Conservation (phyloP, 257 asterid genomes). For the Nyctanthes arbortristis region DNA sequence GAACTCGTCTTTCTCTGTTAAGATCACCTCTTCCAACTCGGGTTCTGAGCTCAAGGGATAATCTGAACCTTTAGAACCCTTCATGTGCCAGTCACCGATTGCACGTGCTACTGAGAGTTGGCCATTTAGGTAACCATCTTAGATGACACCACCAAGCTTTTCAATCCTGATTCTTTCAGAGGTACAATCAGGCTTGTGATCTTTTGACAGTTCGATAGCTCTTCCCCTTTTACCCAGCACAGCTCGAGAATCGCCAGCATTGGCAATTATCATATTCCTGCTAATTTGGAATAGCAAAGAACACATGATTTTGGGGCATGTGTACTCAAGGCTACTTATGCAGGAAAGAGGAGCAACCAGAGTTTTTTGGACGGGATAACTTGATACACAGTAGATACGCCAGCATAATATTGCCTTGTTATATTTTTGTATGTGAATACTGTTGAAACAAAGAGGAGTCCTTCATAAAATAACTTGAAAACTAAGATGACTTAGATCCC, state of each 20-base stretch:
- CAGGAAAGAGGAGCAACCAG: too few relatives aligned
- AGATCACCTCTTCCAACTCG: conserved; percentile 61
- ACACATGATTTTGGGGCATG: neutral
- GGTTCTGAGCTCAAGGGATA: conserved; percentile 77
- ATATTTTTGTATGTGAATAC: neutral
- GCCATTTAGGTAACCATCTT: conserved; percentile 88
- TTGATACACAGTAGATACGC: neutral
- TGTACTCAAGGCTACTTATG: neutral
- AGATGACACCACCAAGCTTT: conserved; percentile 72
- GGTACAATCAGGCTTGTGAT: conserved; percentile 77
- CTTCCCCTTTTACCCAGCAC: conserved; percentile 83
- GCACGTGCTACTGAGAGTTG: conserved; percentile 91
- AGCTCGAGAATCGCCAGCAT: conserved; percentile 91
- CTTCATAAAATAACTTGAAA: neutral
- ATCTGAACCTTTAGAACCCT: conserved; percentile 72
- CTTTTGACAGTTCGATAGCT: conserved; percentile 76
- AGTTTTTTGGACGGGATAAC: neutral
- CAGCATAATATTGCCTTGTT: neutral
- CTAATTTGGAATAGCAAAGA: neutral
- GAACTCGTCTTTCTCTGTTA: conserved; percentile 83
- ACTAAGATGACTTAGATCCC: neutral
- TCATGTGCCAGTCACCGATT: conserved; percentile 91
- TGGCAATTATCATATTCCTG: conserved; percentile 75
- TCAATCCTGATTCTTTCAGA: conserved; percentile 74
- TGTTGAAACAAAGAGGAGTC: neutral